These are phyloP conservation scores for Anacardium occidentale DNA, from an alignment of 345 rosid genomes.

Conservation along the genomic window DNA sequence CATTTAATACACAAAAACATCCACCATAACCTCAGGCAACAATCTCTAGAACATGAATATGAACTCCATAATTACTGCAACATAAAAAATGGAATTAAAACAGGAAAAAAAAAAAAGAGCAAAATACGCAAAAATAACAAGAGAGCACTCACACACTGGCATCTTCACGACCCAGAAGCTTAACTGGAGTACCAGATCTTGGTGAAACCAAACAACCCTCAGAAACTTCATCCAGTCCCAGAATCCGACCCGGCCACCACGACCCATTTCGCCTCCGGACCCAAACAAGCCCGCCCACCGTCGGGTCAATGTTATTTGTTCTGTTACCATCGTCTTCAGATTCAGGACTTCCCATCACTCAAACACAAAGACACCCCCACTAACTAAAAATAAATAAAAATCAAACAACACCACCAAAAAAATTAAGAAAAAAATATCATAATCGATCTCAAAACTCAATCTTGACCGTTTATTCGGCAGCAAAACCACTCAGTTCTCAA, in stretches of 20 bases:
- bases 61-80: background rate
- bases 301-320: slow-evolving; percentile 58
- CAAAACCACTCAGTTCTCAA: slow-evolving; percentile 20
- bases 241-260: slow-evolving; percentile 98
- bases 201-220: slow-evolving; percentile 73
- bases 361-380: background rate
- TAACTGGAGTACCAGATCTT: slow-evolving; percentile 88
- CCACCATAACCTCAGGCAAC: background rate
- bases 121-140: background rate
- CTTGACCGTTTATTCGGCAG: slow-evolving; percentile 13
- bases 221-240: slow-evolving; percentile 70
- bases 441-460: slow-evolving; percentile 28
- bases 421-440: slow-evolving; percentile 3
- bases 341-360: slow-evolving; percentile 18
- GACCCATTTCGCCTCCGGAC: slow-evolving; percentile 96
- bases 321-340: slow-evolving; percentile 42
- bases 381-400: slow-evolving; percentile 14
- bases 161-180: slow-evolving; percentile 95
- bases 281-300: slow-evolving; percentile 96
- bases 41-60: background rate
- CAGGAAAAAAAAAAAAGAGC: background rate
- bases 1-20: background rate
- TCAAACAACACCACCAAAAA: background rate
- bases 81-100: background rate
- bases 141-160: slow-evolving; percentile 80